Base-by-base conservation (phyloP, 495 filamentous ascomycete genomes). In the Penicillium mononematosum region DNA sequence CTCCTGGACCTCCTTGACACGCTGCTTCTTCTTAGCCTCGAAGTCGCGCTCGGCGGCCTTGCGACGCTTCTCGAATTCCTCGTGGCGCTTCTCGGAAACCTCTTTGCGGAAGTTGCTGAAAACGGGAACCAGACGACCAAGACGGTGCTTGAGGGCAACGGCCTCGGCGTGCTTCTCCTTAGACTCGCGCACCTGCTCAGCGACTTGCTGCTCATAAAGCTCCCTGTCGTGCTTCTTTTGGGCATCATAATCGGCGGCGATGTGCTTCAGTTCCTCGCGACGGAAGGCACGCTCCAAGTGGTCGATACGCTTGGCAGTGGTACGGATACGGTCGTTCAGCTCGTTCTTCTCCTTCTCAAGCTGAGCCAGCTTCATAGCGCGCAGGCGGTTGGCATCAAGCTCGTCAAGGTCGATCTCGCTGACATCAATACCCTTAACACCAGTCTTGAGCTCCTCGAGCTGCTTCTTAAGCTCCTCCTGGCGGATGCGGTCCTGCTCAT, bases 301-400 rank as follows among this genome's bases (percentile, higher is more conserved):
- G 72, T 98, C 94, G 68, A 98, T 92, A 58, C 94, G 87, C 83
- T 96, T 97, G 69, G 88, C 89, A 47, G 93, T 96, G 59, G 93
- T 83, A 58, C 92, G 87, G 44, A 98, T 81, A 66, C 89, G 91
- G 72, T 97, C 92, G 44, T 86, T 85, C 61, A 96, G 85, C 64
- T 83, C 92, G 66, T 93, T 95, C 85, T 98, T 98, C 79, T 98
- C 95, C 57, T 93, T 91, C 75, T 98, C 94, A 16, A 98, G 84
- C 70, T 96, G 92, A 42, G 90, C 88, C 42, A 98, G 84, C 79
- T 96, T 96, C 76, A 98, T 88, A 54, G 89, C 86, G 70, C 94
- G 91, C 60, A 98, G 86, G 61, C 87, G 88, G 70, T 89, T 88
- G 68, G 84, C 88, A 71, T 98, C 94, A 42, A 96, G 83, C 54